Evolutionary conservation across 192 early-diverging fungal species (phyloP).

Genomic region (Umbelopsis ramanniana): DNA sequence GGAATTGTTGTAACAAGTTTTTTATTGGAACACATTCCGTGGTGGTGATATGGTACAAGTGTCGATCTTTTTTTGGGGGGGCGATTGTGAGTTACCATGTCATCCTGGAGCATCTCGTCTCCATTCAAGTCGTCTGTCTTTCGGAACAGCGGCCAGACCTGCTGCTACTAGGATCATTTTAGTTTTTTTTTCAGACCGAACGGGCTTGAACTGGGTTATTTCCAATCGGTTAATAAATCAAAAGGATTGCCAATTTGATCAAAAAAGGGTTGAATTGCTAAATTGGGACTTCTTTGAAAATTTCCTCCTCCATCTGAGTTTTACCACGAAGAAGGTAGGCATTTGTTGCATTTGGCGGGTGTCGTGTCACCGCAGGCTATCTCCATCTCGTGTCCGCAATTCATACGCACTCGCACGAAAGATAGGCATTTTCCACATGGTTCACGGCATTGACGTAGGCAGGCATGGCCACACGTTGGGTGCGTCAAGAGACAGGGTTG

Average conservation of each 20-base stretch:
- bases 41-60: background rate
- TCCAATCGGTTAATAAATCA: background rate
- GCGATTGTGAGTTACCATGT: background rate
- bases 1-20: background rate
- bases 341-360: slow-evolving; percentile 19
- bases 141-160: too few species aligned
- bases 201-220: slow-evolving; percentile 4
- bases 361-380: slow-evolving; percentile 26
- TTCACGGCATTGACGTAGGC: slow-evolving; percentile 29
- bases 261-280: slow-evolving; percentile 22
- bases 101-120: too few species aligned
- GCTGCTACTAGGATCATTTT: too few species aligned
- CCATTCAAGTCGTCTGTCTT: too few species aligned
- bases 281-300: background rate
- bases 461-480: slow-evolving; percentile 30
- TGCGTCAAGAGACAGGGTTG: slow-evolving; percentile 25
- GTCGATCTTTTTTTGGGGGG: background rate
- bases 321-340: background rate
- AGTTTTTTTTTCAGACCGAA: background rate
- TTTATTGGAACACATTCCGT: background rate
- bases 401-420: background rate
- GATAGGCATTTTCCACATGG: slow-evolving; percentile 25
- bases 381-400: slow-evolving; percentile 28
- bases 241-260: slow-evolving; percentile 13
- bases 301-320: background rate